These are phyloP conservation scores for Hymenotorrendiella dingleyae DNA, from an alignment of 2,329 filamentous ascomycete genomes.

Conservation along the genomic window DNA sequence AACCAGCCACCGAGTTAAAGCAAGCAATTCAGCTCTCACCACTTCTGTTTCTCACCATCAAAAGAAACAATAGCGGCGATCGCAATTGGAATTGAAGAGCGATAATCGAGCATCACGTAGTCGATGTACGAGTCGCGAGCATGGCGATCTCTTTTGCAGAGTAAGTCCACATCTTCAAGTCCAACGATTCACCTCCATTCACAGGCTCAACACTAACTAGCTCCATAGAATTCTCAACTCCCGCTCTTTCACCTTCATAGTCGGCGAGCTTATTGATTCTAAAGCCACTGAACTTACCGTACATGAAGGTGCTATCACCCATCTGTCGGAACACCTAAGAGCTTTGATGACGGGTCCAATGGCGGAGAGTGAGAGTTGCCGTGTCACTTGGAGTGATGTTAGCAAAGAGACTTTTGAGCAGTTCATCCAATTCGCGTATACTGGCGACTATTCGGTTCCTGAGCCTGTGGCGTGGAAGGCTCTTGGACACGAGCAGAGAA, in stretches of 20 bases:
- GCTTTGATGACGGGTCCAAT: constrained; percentile 10
- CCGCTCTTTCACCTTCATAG: constrained; percentile 16
- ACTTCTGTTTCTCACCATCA: too few relatives aligned
- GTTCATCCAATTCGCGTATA: constrained; percentile 22
- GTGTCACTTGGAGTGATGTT: constrained; percentile 13
- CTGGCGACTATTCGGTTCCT: constrained; percentile 19
- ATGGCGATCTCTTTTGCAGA: too few relatives aligned
- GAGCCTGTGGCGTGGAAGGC: constrained; percentile 4
- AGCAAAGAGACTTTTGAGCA: constrained; percentile 18
- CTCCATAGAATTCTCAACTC: constrained; percentile 22
- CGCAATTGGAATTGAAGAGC: too few relatives aligned
- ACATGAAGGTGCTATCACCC: constrained; percentile 18
- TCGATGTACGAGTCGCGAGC: too few relatives aligned
- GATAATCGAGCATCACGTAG: too few relatives aligned
- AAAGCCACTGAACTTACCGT: constrained; percentile 11
- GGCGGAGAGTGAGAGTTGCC: constrained; percentile 4
- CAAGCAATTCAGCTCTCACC: too few relatives aligned
- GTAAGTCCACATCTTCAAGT: too few relatives aligned
- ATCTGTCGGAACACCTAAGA: constrained; percentile 14
- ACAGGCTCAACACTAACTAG: too few relatives aligned
- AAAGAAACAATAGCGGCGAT: too few relatives aligned
- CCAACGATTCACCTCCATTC: too few relatives aligned
- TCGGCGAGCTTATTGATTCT: constrained; percentile 16
- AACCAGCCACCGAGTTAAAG: too few relatives aligned
- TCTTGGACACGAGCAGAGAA: not conserved